Evolutionary conservation across 345 rosid genomes (phyloP), one percentile per base, ranked within the genome.

Genomic region (Acer yangbiense): DNA sequence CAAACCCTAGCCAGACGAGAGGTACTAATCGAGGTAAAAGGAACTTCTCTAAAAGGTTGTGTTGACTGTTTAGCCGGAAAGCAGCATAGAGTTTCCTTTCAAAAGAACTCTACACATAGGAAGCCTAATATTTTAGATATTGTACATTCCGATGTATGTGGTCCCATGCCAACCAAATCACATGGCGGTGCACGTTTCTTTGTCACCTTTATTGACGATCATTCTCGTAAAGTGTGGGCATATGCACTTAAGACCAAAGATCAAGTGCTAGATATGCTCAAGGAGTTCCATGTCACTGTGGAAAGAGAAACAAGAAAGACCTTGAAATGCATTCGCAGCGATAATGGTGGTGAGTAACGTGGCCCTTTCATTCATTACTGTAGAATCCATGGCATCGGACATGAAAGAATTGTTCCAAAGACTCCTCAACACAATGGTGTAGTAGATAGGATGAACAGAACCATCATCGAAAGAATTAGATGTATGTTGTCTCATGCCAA

Each of bases 121-220:
- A 68, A 17, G 14, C 17, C 18, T 9, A 11, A 68, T 54, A 11
- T 68, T 8, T 7, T 76, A 18, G 65, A 76, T 52, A 35, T 66
- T 29, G 27, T 71, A 3, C 63, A 71, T 5, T 52, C 16, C n/a
- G 14, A 68, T 68, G 52, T 68, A 1, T 68, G 29, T 0, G 43
- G 58, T 20, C 41, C 58, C 1, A 62, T 63, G 32, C 11, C 41
- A 61, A 32, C 7, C 35, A 62, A 35, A 74, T 17, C 58, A 18
- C 17, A 62, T 58, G 27, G 32, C 21, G 60, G 77, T 62, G 69
- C 41, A 18, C 7, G 20, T n/a, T 68, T 41, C 44, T 75, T 65
- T 76, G 32, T 76, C 2, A 76, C 32, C 11, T 66, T 76, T 57
- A 66, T 76, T 67, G 65, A 76, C 55, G 66, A 76, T 20, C 43